These are phyloP conservation scores for Nakaseomyces nivariensis DNA, from an alignment of 1,139 yeast species.

Conservation along the genomic window DNA sequence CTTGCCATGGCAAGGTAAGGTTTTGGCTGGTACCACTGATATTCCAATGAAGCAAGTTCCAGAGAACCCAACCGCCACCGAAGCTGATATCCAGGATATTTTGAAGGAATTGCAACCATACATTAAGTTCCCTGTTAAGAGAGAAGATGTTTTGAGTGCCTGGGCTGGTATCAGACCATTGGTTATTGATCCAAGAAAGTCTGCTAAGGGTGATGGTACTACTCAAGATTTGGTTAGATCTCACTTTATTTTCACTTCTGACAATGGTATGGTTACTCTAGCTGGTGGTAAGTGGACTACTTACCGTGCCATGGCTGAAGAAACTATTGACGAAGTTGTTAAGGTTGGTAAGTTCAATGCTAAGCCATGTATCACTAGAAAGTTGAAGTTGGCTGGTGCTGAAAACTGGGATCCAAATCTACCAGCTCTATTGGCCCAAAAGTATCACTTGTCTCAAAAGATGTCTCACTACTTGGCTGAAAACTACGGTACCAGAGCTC, in stretches of 20 bases:
- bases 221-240: constrained; percentile 87
- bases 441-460: constrained; percentile 60
- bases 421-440: constrained; percentile 73
- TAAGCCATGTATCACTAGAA: constrained; percentile 55
- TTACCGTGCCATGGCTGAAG: constrained; percentile 95
- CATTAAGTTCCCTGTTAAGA: constrained; percentile 75
- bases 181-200: constrained; percentile 71
- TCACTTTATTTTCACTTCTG: constrained; percentile 67
- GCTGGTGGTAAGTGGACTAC: constrained; percentile 99
- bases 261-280: constrained; percentile 71
- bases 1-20: constrained; percentile 97
- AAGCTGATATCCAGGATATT: constrained; percentile 83
- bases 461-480: constrained; percentile 76
- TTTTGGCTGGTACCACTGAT: constrained; percentile 94
- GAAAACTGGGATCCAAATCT: constrained; percentile 59
- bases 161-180: constrained; percentile 97
- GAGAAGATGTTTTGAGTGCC: constrained; percentile 87
- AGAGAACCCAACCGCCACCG: constrained; percentile 75
- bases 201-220: constrained; percentile 36
- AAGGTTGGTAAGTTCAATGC: constrained; percentile 36
- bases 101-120: constrained; percentile 82
- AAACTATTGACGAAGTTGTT: constrained; percentile 72
- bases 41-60: constrained; percentile 68
- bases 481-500: constrained; percentile 87
- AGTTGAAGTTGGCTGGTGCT: constrained; percentile 66